Evolutionary conservation across 345 rosid species (phyloP), one percentile per base, ranked within the genome.

Genomic region (Sisymbrium altissimum): DNA sequence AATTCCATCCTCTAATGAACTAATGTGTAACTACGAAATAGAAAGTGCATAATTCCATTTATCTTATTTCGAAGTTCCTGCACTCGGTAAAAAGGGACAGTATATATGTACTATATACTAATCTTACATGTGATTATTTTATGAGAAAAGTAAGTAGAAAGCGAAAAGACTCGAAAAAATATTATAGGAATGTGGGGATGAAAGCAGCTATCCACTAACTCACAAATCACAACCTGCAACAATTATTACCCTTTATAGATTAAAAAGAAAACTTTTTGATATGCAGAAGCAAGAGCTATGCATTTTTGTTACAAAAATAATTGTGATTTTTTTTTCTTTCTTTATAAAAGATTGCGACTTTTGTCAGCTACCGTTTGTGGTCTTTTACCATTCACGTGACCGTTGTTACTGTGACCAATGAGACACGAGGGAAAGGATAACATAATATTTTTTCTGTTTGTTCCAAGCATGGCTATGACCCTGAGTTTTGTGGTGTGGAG

Each of bases 371-470:
- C 19, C 66, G 45, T 46, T 57, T 48, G 75, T 70, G 71, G 61
- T 56, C 76, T 70, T 77, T 64, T 54, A 48, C 67, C 68, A 7
- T 70, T 57, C 80, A 70, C 76, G 76, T 77, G 80, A 77, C 71
- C 62, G 23, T 70, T 71, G 67, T 69, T 69, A 76, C 52, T 32
- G 61, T 70, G 62, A 55, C 72, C 76, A 70, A 71, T 70, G 75
- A 64, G 27, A 55, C 64, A 69, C 35, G 43, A 69, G 25, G 49
- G 66, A 69, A 27, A 44, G 4, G 33, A 41, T 62, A 43, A 15
- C 9, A 60, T 11, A 21, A 33, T 27, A 5, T 2, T 25, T 8
- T 14, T 7, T 46, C 59, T 12, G 19, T 29, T 32, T 43, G 49
- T 19, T 55, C 64, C 46, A 70, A 48, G 32, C 59, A 58, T 33